Conservation (phyloP, 441 rosid species). For the Bruguiera hainesii region DNA sequence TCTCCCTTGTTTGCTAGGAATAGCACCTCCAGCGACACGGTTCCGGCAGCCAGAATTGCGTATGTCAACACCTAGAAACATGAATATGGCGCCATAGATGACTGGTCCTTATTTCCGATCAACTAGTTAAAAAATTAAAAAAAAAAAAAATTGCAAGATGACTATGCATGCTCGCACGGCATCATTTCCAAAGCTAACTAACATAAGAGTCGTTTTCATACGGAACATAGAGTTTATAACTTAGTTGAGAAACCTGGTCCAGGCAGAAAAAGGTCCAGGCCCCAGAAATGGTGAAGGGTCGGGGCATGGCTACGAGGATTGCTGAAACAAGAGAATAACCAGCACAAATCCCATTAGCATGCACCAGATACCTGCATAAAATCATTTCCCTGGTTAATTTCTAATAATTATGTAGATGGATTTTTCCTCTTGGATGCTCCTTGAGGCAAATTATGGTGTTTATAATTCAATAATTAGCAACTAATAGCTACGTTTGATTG, state of each 20-base stretch:
- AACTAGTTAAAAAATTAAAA: background rate
- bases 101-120: background rate
- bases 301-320: conserved; percentile 66
- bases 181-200: no score
- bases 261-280: conserved; percentile 90
- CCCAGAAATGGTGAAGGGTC: conserved; percentile 55
- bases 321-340: conserved; percentile 91
- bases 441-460: no score
- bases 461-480: no score
- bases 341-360: conserved; percentile 94
- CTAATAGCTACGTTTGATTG: no score
- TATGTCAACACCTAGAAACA: conserved; percentile 56
- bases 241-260: conserved; percentile 52
- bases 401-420: no score
- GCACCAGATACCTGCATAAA: conserved; percentile 66
- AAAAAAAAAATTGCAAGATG: background rate
- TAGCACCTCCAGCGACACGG: conserved; percentile 63
- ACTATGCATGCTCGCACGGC: no score
- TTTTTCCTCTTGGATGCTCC: no score
- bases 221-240: background rate
- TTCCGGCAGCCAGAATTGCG: conserved; percentile 62
- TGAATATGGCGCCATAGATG: background rate
- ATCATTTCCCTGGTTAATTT: no score
- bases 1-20: conserved; percentile 80
- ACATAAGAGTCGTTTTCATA: no score